Percentiles rank a stretch among this genome's conserved stretches.
Evolutionary conservation across 345 rosid genomes (phyloP).

Genomic region (Moricandia arvensis): DNA sequence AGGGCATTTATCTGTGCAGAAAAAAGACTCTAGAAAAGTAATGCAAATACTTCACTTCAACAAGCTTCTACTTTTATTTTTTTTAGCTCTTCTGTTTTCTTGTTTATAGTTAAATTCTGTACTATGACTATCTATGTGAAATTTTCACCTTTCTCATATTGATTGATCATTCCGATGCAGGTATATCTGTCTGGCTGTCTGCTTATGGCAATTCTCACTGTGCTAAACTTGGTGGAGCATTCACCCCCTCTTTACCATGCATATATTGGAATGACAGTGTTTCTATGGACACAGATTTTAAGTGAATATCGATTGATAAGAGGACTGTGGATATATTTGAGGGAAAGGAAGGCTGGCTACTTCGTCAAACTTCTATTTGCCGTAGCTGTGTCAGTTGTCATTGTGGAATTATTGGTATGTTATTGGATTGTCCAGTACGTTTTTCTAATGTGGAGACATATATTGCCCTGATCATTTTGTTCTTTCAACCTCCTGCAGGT

Average conservation of each 20-base stretch:
- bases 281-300: slow-evolving; percentile 80
- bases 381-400: slow-evolving; percentile 51
- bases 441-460: not conserved
- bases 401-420: slow-evolving; percentile 85
- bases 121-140: not conserved
- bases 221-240: slow-evolving; percentile 57
- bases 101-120: not conserved
- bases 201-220: slow-evolving; percentile 55
- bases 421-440: not conserved
- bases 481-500: slow-evolving; percentile 60
- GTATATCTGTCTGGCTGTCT: slow-evolving; percentile 57
- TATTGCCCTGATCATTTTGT: slow-evolving; percentile 25
- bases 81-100: not conserved
- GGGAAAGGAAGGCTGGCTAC: slow-evolving; percentile 46
- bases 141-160: slow-evolving; percentile 24
- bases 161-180: slow-evolving; percentile 47
- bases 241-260: slow-evolving; percentile 95
- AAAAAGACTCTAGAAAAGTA: slow-evolving; percentile 64
- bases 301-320: slow-evolving; percentile 59
- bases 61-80: not conserved
- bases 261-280: slow-evolving; percentile 76
- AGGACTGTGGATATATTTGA: slow-evolving; percentile 61
- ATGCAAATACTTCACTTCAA: slow-evolving; percentile 39
- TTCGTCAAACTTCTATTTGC: slow-evolving; percentile 52
- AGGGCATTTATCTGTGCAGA: slow-evolving; percentile 48